Conservation (phyloP, 305 asterid species). For the Fraxinus albicans region DNA sequence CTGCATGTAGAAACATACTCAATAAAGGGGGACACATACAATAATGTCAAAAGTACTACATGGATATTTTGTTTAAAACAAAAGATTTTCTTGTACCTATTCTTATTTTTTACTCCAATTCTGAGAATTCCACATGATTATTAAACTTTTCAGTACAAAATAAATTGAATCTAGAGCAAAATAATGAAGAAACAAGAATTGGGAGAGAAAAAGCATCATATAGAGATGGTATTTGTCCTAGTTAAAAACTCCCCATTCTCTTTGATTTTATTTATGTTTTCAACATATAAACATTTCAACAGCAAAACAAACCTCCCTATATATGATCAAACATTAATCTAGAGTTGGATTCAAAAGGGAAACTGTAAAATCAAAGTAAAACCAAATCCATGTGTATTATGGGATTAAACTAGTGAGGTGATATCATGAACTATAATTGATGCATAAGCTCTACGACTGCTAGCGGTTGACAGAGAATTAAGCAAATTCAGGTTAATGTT, state of each 20-base stretch:
- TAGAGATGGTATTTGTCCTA: slow-evolving; percentile 10
- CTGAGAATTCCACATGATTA: not conserved
- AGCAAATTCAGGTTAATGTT: not conserved
- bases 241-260: slow-evolving; percentile 31
- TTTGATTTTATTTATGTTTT: slow-evolving; percentile 37
- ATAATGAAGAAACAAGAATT: not conserved
- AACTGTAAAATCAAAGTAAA: slow-evolving; percentile 17
- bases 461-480: slow-evolving; percentile 7
- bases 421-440: slow-evolving; percentile 25
- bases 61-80: not conserved
- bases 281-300: slow-evolving; percentile 52
- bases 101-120: not conserved
- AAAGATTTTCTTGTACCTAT: not conserved
- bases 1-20: slow-evolving; percentile 24
- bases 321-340: slow-evolving; percentile 43
- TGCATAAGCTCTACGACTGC: slow-evolving; percentile 12
- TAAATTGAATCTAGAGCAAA: not conserved
- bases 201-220: slow-evolving; percentile 1
- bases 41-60: slow-evolving; percentile 32
- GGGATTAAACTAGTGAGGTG: slow-evolving; percentile 36
- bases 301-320: slow-evolving; percentile 31
- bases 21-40: slow-evolving; percentile 29
- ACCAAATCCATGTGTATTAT: slow-evolving; percentile 48
- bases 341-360: slow-evolving; percentile 32
- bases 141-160: not conserved